Percentiles rank a stretch among this genome's conserved stretches.
phyloP scores from a whole-genome alignment of 2,329 filamentous ascomycete species.

The Trichoderma simmonsii region DNA sequence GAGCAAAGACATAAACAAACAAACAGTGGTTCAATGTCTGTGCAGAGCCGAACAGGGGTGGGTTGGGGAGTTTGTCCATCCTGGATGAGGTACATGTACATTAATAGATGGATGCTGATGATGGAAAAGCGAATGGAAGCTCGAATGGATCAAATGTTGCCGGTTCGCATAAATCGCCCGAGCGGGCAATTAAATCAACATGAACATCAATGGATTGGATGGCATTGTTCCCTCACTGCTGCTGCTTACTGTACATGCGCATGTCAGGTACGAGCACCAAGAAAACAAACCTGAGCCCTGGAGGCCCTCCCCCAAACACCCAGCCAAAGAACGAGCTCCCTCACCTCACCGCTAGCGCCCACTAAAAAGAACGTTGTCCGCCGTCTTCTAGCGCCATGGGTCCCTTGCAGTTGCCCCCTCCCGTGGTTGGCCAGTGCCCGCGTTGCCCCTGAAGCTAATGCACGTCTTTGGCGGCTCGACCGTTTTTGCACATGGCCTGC shows the following conservation, averaged over 20 bases:
- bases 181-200: background rate
- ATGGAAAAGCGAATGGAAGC: background rate
- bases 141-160: background rate
- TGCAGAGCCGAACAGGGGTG: background rate
- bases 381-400: slow-evolving; percentile 11
- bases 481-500: slow-evolving; percentile 11
- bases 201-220: background rate
- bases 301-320: background rate
- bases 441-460: slow-evolving; percentile 20
- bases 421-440: slow-evolving; percentile 14
- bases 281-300: background rate
- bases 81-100: background rate
- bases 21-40: background rate
- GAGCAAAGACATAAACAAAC: background rate
- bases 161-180: background rate
- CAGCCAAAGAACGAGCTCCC: background rate
- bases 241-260: background rate
- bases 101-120: background rate
- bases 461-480: slow-evolving; percentile 15
- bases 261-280: background rate
- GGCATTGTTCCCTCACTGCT: background rate
- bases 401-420: slow-evolving; percentile 3
- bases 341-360: slow-evolving; percentile 10
- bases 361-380: slow-evolving; percentile 7
- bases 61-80: too few species aligned